Evolutionary conservation across 2,329 filamentous ascomycete species (phyloP).

Genomic region (Ophiosphaerella narmari): DNA sequence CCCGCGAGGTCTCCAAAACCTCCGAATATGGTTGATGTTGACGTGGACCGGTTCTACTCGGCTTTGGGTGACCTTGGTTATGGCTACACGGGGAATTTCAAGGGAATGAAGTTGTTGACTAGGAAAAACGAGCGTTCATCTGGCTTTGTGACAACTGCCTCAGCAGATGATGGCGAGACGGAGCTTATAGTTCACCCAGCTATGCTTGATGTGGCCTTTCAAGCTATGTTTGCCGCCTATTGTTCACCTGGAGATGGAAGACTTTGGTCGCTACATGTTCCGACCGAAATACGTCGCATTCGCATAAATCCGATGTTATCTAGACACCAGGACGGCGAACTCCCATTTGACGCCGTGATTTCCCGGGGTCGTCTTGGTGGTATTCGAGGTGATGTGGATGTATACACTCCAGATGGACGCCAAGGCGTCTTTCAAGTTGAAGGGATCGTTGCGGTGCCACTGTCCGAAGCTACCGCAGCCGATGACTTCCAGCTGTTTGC

Average conservation of each 20-base stretch:
- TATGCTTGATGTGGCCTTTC: constrained; percentile 35
- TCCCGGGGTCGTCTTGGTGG: too few relatives aligned
- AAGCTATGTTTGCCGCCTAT: constrained; percentile 28
- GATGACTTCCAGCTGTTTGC: not conserved
- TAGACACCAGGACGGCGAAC: too few relatives aligned
- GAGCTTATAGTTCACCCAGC: constrained; percentile 27
- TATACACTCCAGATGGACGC: not conserved
- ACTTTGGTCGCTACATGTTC: not conserved
- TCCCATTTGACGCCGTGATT: too few relatives aligned
- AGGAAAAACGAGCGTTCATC: not conserved
- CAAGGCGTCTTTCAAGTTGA: not conserved
- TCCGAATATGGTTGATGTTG: too few relatives aligned
- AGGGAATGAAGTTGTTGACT: not conserved
- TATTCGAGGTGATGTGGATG: not conserved
- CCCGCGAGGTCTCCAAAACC: too few relatives aligned
- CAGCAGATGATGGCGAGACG: not conserved
- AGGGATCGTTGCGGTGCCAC: not conserved
- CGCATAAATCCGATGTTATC: not conserved
- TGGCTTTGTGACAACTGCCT: not conserved
- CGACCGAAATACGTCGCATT: not conserved
- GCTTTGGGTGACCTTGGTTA: not conserved
- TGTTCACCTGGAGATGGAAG: constrained; percentile 15
- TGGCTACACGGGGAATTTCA: not conserved
- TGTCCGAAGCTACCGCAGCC: not conserved
- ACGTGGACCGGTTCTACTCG: not conserved